Evolutionary conservation across 2,329 filamentous ascomycete genomes (phyloP), one percentile per base, ranked within the genome.

Genomic region (Sclerotinia subarctica): DNA sequence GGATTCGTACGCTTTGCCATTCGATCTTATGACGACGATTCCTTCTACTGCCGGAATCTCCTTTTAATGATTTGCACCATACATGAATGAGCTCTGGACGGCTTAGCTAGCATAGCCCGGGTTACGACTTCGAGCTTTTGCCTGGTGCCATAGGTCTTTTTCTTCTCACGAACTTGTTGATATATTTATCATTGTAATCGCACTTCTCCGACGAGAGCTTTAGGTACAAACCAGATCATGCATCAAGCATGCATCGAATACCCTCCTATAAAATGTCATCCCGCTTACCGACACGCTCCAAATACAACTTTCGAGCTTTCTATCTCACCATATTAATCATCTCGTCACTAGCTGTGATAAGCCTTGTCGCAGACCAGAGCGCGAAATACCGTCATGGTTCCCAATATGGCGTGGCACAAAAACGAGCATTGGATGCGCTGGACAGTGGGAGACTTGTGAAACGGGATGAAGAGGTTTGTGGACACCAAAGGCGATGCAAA

Each of bases 221-320:
- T 19, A 44, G n/a, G 21, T 57, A 7, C 26, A 67, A 60, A 51
- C 42, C 52, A 69, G 69, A 74, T 68, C 59, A 75, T 75, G 74
- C 70, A 66, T 68, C 58, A 62, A 68, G 67, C 71, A 73, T 76
- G 75, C 74, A 57, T 56, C 71, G 58, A 65, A 53, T 35, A 70
- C 65, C 69, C 62, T 70, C 69, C 52, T 68, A 67, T 66, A 69
- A 70, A 68, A 70, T 67, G 68, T 64, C 62, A 65, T 67, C 60
- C 62, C 69, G 71, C 57, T 54, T 19, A 10, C 49, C 57, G 46
- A 53, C 56, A 49, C 66, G 64, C 56, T 69, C 64, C 68, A 75
- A 68, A 66, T 75, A 73, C 59, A 76, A 72, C 56, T 77, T 76
- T 62, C 74, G 74, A 51, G 73, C 76, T 62, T 78, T 78, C 66